A percentile compares a stretch with the other conserved stretches of the same genome.
These are phyloP conservation scores for Rosa lucieae DNA, from an alignment of 306 rosid species.

Conservation along the genomic window DNA sequence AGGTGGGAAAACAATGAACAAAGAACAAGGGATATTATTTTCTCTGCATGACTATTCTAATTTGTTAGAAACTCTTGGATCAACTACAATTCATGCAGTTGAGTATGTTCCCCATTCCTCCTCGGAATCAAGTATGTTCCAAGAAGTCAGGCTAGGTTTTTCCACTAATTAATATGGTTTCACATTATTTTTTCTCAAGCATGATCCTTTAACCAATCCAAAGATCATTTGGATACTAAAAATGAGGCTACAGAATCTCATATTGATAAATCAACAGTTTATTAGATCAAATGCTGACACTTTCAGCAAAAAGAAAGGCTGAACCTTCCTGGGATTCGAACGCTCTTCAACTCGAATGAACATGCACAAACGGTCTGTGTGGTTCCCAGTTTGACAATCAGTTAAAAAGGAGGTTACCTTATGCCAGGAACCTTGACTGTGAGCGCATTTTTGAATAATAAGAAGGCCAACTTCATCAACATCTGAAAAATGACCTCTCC, in stretches of 20 bases:
- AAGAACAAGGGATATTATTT: neutral
- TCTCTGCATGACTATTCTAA: neutral
- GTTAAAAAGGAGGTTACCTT: constrained; percentile 14
- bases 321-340: neutral
- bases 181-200: neutral
- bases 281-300: neutral
- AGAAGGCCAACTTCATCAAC: constrained; percentile 19
- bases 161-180: neutral
- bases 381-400: neutral
- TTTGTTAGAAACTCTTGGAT: neutral
- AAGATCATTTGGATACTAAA: neutral
- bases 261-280: no score
- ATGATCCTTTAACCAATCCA: neutral
- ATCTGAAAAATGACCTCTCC: constrained; percentile 31
- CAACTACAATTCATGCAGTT: neutral
- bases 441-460: constrained; percentile 9
- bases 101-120: neutral
- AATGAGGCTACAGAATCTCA: neutral
- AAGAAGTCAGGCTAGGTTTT: neutral
- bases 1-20: neutral
- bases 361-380: neutral
- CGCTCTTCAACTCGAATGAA: neutral
- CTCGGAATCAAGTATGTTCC: no score
- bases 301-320: neutral
- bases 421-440: constrained; percentile 29